Evolutionary conservation across 2,329 filamentous ascomycete genomes (phyloP).

Genomic region (Arachnopeziza araneosa): DNA sequence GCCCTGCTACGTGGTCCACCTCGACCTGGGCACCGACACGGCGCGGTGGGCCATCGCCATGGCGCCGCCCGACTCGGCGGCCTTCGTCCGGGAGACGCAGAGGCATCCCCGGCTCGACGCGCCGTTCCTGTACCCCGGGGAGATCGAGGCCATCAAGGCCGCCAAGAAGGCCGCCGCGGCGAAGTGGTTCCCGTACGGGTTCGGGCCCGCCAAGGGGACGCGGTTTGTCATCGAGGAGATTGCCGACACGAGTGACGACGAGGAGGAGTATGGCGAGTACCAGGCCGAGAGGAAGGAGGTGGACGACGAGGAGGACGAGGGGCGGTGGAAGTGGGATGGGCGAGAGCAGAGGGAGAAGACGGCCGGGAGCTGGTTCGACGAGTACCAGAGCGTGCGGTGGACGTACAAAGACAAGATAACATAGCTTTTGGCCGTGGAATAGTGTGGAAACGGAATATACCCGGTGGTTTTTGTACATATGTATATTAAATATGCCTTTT

Average conservation of each 20-base stretch:
- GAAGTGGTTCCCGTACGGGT: slow-evolving; percentile 44
- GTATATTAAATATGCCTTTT: too few relatives aligned
- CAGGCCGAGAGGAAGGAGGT: slow-evolving; percentile 17
- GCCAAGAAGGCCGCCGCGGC: slow-evolving; percentile 36
- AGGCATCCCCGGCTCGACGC: slow-evolving; percentile 17
- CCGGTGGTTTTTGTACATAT: too few relatives aligned
- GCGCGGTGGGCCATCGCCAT: slow-evolving; percentile 13
- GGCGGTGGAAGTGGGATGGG: too few relatives aligned
- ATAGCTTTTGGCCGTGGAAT: too few relatives aligned
- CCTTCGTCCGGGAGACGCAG: not conserved
- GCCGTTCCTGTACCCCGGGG: slow-evolving; percentile 29
- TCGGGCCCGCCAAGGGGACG: slow-evolving; percentile 37
- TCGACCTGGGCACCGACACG: slow-evolving; percentile 36
- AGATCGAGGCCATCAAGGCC: slow-evolving; percentile 33
- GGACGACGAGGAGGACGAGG: slow-evolving; percentile 19
- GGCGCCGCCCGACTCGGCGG: slow-evolving; percentile 17
- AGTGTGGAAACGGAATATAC: too few relatives aligned
- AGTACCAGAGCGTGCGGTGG: slow-evolving; percentile 7
- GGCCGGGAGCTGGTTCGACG: slow-evolving; percentile 8
- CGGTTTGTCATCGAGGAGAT: slow-evolving; percentile 42
- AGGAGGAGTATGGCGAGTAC: slow-evolving; percentile 39
- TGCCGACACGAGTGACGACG: slow-evolving; percentile 37
- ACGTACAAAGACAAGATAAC: not conserved
- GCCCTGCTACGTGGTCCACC: slow-evolving; percentile 41
- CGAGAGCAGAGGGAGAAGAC: slow-evolving; percentile 15